These are phyloP conservation scores for Hansenula lynferdii DNA, from an alignment of 1,139 yeast species.

Conservation along the genomic window DNA sequence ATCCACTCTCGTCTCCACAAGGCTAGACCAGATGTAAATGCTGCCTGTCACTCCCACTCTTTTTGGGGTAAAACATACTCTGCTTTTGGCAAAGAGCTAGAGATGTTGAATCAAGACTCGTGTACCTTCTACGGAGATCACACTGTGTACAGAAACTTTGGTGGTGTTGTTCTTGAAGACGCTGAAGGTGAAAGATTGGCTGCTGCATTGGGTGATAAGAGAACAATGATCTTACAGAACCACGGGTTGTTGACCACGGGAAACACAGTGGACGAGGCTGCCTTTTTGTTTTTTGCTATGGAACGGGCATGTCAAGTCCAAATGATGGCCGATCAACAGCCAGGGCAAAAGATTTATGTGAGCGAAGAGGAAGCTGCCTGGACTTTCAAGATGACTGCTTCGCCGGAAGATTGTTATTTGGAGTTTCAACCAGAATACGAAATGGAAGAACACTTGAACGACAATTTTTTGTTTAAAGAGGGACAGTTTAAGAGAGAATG, in stretches of 20 bases:
- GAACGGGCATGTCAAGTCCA: slow-evolving; percentile 74
- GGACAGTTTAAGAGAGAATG: neutral
- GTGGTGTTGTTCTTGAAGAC: slow-evolving; percentile 76
- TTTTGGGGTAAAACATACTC: slow-evolving; percentile 72
- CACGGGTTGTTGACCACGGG: slow-evolving; percentile 82
- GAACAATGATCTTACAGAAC: slow-evolving; percentile 65
- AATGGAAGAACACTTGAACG: slow-evolving; percentile 31
- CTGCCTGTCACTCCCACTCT: slow-evolving; percentile 82
- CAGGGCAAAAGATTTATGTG: slow-evolving; percentile 30
- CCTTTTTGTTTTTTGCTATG: slow-evolving; percentile 61
- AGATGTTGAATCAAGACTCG: slow-evolving; percentile 78
- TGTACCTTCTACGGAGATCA: slow-evolving; percentile 65
- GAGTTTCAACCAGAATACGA: slow-evolving; percentile 70
- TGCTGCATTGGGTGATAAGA: slow-evolving; percentile 52
- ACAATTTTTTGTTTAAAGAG: slow-evolving; percentile 19
- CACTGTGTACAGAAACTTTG: slow-evolving; percentile 62
- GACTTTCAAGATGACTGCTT: slow-evolving; percentile 56
- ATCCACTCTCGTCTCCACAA: slow-evolving; percentile 75
- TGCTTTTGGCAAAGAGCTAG: slow-evolving; percentile 64
- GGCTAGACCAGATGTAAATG: slow-evolving; percentile 74
- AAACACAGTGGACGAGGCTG: slow-evolving; percentile 77
- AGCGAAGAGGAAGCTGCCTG: slow-evolving; percentile 68
- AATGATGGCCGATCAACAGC: slow-evolving; percentile 48
- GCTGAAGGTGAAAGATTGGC: slow-evolving; percentile 70
- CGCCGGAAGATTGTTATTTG: slow-evolving; percentile 63